Percentiles rank a stretch among this genome's conserved stretches.
These are phyloP conservation scores for Oryza officinalis DNA, from an alignment of 176 grass and related monocot species.

Conservation along the genomic window DNA sequence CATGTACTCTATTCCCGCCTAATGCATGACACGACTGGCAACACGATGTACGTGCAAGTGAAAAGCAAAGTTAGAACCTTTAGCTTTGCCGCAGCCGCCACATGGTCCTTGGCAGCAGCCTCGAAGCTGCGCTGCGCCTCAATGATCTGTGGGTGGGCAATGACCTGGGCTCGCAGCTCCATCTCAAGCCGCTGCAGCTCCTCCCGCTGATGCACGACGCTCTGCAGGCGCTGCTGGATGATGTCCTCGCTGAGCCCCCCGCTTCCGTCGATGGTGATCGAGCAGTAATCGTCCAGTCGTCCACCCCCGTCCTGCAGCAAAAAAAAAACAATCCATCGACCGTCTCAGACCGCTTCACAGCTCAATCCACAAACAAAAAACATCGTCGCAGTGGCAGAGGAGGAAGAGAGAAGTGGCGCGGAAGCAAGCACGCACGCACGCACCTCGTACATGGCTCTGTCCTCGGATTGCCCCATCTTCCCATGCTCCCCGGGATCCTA, in stretches of 20 bases:
- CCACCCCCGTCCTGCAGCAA: conserved; percentile 50
- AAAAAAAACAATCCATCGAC: background rate
- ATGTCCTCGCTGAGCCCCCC: conserved; percentile 67
- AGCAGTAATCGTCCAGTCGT: conserved; percentile 54
- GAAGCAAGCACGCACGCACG: background rate
- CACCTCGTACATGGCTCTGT: conserved; percentile 84
- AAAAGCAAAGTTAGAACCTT: conserved; percentile 48
- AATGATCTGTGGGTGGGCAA: conserved; percentile 60
- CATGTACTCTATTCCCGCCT: background rate
- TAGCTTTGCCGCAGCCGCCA: conserved; percentile 42
- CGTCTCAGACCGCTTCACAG: background rate
- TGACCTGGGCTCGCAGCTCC: conserved; percentile 62
- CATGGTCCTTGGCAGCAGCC: conserved; percentile 71
- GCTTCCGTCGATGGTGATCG: conserved; percentile 72
- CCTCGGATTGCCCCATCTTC: conserved; percentile 65
- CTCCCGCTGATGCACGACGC: conserved; percentile 58
- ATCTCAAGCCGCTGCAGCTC: conserved; percentile 83
- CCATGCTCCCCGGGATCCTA: conserved; percentile 53
- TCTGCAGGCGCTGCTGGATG: conserved; percentile 78
- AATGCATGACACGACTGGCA: background rate
- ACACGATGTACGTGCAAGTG: background rate
- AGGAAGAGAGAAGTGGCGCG: too few relatives aligned
- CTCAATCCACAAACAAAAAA: background rate
- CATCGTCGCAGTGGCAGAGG: background rate
- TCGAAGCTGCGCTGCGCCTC: conserved; percentile 66